Evolutionary conservation across 169 alveolate genomes (phyloP), one percentile per base, ranked within the genome.

Genomic region (Pseudocohnilembus persalinus): DNA sequence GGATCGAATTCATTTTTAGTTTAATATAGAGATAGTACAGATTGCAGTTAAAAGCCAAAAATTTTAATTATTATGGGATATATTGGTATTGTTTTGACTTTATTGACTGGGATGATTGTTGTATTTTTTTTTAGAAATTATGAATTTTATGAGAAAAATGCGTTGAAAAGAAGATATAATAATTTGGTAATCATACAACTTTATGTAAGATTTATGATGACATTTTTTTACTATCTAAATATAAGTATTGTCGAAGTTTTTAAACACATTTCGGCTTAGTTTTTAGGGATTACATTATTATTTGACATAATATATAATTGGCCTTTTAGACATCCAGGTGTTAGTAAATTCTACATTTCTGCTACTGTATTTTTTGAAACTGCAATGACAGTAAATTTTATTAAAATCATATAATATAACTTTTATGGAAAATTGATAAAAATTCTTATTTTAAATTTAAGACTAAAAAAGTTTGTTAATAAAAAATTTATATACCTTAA

Each of bases 71-170:
- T 63, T 63, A 49, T 32, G 16, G 34, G 82, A 25, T 33, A 63
- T 0, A 77, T 77, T 0, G 84, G 84, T 28, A 28, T 79, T 15
- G 29, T n/a, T 63, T 72, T 79, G 1, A 79, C 84, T 63, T 34
- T 16, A 27, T 1, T 28, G 20, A 79, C 84, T 25, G 75, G 74
- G 1, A 11, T 79, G 1, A 63, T 79, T 29, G 63, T 79, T 15
- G n/a, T 49, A 1, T 79, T 49, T 79, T 79, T 79, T 31, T 79
- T 79, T 64, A 35, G 84, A 64, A 79, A 79, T 64, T 79, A 79
- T 29, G 84, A 49, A 29, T 79, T 79, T 63, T 33, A 64, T 64
- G 84, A 79, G 64, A 79, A 64, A 28, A 79, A 79, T 63, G 28
- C 29, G 31, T 30, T 79, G 11, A 79, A 79, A 63, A 79, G 77